Evolutionary conservation across 1,284 basidiomycete genomes (phyloP).

Genomic region (Leccinum colubrinum): DNA sequence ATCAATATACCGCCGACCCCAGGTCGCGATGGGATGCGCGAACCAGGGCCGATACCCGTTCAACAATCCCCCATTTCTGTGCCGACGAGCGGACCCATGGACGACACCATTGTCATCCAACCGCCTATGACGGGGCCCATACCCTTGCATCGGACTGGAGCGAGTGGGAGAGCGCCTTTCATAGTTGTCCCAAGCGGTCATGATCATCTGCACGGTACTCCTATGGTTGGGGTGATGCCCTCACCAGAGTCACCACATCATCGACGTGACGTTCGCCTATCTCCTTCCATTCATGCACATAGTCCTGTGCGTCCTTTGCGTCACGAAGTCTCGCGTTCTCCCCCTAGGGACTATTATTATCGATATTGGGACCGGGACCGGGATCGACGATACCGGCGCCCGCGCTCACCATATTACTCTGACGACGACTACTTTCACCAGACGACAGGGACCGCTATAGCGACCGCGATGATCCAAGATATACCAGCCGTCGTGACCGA

Average conservation of each 20-base stretch:
- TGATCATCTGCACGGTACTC: not conserved
- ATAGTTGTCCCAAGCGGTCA: conserved; percentile 17
- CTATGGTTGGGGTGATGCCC: conserved; percentile 16
- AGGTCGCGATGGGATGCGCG: conserved; percentile 10
- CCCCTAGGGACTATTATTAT: too few species aligned
- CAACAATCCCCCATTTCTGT: conserved; percentile 6
- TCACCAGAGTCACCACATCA: conserved; percentile 6
- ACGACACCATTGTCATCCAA: conserved; percentile 19
- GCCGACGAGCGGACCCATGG: not conserved
- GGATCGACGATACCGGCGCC: too few species aligned
- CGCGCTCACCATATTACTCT: too few species aligned
- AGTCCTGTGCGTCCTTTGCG: not conserved
- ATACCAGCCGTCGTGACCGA: too few species aligned
- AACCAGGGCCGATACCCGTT: conserved; percentile 7
- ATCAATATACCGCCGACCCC: conserved; percentile 13
- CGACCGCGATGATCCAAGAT: too few species aligned
- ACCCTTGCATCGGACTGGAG: conserved; percentile 16
- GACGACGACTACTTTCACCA: too few species aligned
- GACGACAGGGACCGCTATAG: too few species aligned
- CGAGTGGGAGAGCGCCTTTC: conserved; percentile 13
- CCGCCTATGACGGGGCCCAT: conserved; percentile 11
- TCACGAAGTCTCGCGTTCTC: too few species aligned
- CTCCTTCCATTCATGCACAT: conserved; percentile 20
- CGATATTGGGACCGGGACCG: too few species aligned
- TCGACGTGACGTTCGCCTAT: not conserved